These are phyloP conservation scores for Leptographium flavum DNA, from an alignment of 2,329 filamentous ascomycete species.

Conservation along the genomic window DNA sequence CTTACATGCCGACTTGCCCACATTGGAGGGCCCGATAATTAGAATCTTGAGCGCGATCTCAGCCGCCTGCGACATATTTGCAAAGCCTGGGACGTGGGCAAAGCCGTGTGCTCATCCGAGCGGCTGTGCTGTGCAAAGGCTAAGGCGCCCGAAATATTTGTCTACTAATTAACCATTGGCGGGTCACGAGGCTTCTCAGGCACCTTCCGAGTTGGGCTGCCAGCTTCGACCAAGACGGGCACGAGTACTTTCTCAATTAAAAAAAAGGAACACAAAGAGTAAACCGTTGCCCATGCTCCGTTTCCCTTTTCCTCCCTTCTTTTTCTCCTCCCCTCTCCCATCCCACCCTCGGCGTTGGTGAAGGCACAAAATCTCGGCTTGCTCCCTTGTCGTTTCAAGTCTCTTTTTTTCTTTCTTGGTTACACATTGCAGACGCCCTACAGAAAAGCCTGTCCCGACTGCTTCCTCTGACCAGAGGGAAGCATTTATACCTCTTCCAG, in stretches of 20 bases:
- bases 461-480: conserved; percentile 2
- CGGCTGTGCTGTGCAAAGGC: background rate
- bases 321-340: background rate
- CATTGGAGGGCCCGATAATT: conserved; percentile 40
- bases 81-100: background rate
- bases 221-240: background rate
- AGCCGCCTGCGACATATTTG: conserved; percentile 23
- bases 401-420: conserved; percentile 3
- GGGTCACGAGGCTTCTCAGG: background rate
- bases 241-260: background rate
- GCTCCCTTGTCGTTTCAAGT: background rate
- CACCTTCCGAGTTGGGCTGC: background rate
- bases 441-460: background rate
- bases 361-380: background rate
- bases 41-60: conserved; percentile 37
- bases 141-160: background rate
- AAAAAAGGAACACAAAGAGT: conserved; percentile 4
- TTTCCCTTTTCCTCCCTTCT: conserved; percentile 2
- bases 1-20: conserved; percentile 40
- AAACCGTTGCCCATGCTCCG: conserved; percentile 6
- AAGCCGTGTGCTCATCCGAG: background rate
- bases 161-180: background rate
- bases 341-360: background rate
- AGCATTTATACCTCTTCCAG: conserved; percentile 78
- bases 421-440: conserved; percentile 1